Percentiles rank a stretch among this genome's conserved stretches.
Conservation (phyloP, 2,329 filamentous ascomycete species). For the Aureobasidium sp. region DNA sequence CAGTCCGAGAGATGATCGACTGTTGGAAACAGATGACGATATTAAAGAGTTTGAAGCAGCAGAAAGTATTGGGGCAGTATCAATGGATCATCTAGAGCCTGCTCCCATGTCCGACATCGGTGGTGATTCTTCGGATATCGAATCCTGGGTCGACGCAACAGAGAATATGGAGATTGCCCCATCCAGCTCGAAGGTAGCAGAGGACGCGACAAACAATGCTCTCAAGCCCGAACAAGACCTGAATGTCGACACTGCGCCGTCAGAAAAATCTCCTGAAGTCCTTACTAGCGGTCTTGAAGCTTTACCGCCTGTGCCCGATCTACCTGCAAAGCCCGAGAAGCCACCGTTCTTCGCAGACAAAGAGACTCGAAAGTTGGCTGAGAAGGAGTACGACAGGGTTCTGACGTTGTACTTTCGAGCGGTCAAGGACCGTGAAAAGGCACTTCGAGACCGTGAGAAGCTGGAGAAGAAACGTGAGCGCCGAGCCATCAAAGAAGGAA, state of each 20-base stretch:
- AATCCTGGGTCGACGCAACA: constrained; percentile 21
- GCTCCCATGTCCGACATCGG: constrained; percentile 6
- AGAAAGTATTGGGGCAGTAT: background rate
- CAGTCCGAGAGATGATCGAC: constrained; percentile 1
- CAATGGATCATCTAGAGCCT: constrained; percentile 35
- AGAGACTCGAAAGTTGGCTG: constrained; percentile 58
- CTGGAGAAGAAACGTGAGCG: constrained; percentile 41
- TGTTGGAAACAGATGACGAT: constrained; percentile 7
- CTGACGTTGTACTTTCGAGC: constrained; percentile 60
- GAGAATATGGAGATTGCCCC: constrained; percentile 20
- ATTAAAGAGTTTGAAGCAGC: constrained; percentile 6
- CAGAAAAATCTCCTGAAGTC: background rate
- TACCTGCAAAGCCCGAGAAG: constrained; percentile 44
- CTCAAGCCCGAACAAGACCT: background rate
- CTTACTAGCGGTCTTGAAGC: background rate
- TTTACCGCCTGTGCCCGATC: constrained; percentile 43
- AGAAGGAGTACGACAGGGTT: constrained; percentile 58
- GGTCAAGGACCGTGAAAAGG: constrained; percentile 59
- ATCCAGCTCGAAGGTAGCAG: background rate
- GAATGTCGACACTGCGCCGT: background rate
- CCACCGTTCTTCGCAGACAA: constrained; percentile 60
- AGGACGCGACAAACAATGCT: background rate
- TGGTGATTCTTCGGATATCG: constrained; percentile 8
- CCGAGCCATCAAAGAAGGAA: constrained; percentile 22
- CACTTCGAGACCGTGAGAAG: constrained; percentile 57